Percentiles rank a stretch among this genome's conserved stretches.
Evolutionary conservation across 306 rosid genomes (phyloP).

Genomic region (Glycine latifolia): DNA sequence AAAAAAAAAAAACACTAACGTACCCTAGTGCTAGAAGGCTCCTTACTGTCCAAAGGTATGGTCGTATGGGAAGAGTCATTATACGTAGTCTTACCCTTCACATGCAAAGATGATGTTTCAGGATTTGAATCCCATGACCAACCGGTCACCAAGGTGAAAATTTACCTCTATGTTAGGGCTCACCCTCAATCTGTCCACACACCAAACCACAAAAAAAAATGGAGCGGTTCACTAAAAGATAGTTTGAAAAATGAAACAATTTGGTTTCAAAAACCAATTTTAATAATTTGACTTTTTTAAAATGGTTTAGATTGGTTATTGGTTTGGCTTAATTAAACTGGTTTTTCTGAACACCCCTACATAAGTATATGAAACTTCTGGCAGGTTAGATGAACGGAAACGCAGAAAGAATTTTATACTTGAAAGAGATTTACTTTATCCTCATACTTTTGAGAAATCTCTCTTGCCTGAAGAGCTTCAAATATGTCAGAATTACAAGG

Average conservation of each 20-base stretch:
- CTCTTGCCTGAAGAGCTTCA: slow-evolving; percentile 75
- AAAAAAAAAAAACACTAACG: too few species aligned
- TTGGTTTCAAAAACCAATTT: neutral
- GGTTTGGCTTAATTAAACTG: neutral
- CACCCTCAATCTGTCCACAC: too few species aligned
- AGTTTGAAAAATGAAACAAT: slow-evolving; percentile 9
- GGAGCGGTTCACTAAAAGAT: neutral
- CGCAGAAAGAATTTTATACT: slow-evolving; percentile 77
- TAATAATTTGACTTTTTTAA: neutral
- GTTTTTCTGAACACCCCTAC: neutral
- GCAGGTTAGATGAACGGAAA: slow-evolving; percentile 92
- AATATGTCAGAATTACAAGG: slow-evolving; percentile 69
- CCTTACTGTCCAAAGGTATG: too few species aligned
- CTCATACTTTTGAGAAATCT: slow-evolving; percentile 71
- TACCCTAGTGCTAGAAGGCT: too few species aligned
- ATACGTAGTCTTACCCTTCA: too few species aligned
- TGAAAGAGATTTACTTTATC: slow-evolving; percentile 80
- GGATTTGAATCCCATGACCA: too few species aligned
- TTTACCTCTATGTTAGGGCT: too few species aligned
- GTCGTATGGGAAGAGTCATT: too few species aligned
- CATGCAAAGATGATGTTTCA: neutral
- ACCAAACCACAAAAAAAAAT: neutral
- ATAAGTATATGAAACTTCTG: slow-evolving; percentile 44
- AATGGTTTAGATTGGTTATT: neutral
- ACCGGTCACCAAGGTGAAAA: too few species aligned